Base-by-base conservation (phyloP, 2,329 filamentous ascomycete species). In the Nannizziopsis arthrosporioides region DNA sequence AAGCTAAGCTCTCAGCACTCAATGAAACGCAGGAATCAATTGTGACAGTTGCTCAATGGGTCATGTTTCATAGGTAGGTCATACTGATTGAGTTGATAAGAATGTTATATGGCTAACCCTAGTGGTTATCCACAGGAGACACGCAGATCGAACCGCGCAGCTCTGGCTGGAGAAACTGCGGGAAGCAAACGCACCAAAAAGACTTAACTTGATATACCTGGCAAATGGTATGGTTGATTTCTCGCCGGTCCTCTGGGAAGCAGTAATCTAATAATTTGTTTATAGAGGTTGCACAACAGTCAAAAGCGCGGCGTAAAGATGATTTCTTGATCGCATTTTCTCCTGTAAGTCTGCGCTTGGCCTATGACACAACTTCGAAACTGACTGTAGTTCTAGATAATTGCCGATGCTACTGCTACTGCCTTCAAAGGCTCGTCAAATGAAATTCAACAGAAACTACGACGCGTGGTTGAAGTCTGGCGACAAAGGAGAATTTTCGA, bases 21-120 rank as follows among this genome's bases (percentile, higher is more conserved):
- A 95, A 94, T 68, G 93, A 98, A 69, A 94, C 88, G 9, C 90
- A 98, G 65, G 92, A 98, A 64, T 93, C 88, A 68, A 96, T 98
- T 61, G 80, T 94, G 52, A 90, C 86, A 32, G 89, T 94, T 53
- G 88, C 92, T 50, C 90, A 96, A 80, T 98, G 93, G 93, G 92
- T 98, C 53, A 93, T 98, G 84, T 98, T 98, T 65, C 90, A 98
- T 70, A 84, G 88, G 88, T 94, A 80, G 37, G 41, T 49, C 47
- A 39, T 42, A 34, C 22, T 37, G 32, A 35, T 48, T 45, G 9
- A 10, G 32, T 30, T 40, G 8, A 43, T 35, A 9, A 42, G 38
- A 15, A 30, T 45, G 39, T 14, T 51, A 12, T 48, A 30, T 54
- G 53, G 22, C 22, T 27, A 27, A 27, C 3, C 7, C 22, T 27